These are phyloP conservation scores for Spatholobus suberectus DNA, from an alignment of 306 rosid genomes.

Conservation along the genomic window DNA sequence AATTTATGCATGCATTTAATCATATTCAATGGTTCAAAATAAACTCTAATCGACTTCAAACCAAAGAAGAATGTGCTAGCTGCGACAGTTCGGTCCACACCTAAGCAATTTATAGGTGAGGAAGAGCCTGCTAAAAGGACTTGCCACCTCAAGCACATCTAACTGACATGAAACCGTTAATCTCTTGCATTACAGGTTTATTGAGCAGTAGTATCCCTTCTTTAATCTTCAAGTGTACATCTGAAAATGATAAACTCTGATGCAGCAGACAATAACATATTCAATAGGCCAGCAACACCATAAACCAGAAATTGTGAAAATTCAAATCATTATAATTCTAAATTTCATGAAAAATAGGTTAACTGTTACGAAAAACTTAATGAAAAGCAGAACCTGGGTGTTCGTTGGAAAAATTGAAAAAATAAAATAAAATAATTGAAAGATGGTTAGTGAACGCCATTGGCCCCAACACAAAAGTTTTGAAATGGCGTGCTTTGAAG, in stretches of 20 bases:
- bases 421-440: background rate
- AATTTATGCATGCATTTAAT: background rate
- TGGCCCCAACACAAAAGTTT: background rate
- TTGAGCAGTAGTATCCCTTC: constrained; percentile 66
- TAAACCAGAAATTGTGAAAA: background rate
- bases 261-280: constrained; percentile 61
- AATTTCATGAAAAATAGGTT: background rate
- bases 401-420: background rate
- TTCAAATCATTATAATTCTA: background rate
- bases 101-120: background rate
- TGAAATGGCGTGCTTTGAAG: background rate
- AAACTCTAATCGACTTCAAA: background rate
- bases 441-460: background rate
- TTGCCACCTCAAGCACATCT: constrained; percentile 38
- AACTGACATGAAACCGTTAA: constrained; percentile 37
- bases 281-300: constrained; percentile 32
- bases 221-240: constrained; percentile 59
- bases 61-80: background rate
- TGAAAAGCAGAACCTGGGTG: background rate
- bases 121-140: background rate
- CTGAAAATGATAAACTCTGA: constrained; percentile 55
- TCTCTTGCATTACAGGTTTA: constrained; percentile 59
- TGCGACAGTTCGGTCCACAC: background rate
- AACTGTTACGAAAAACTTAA: background rate
- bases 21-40: background rate